Evolutionary conservation across 768 basidiomycete genomes (phyloP).

Genomic region (Auricularia sp.): DNA sequence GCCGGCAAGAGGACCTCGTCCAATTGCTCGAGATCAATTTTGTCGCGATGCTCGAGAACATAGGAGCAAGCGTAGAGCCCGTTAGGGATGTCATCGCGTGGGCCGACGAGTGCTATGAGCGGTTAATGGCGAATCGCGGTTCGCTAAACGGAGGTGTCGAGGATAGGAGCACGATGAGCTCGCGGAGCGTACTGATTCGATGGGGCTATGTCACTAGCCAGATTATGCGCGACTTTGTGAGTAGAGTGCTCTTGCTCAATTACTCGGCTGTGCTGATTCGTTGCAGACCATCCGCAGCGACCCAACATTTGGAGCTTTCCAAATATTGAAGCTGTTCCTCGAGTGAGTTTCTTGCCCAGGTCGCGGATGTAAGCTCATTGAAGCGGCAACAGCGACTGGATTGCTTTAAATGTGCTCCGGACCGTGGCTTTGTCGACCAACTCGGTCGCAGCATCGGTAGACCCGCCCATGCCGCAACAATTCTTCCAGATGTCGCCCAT

Average conservation of each 20-base stretch:
- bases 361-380: constrained; percentile 11
- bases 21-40: constrained; percentile 82
- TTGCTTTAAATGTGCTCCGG: constrained; percentile 78
- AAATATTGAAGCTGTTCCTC: constrained; percentile 82
- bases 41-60: constrained; percentile 59
- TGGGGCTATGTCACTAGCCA: constrained; percentile 92
- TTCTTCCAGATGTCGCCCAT: constrained; percentile 83
- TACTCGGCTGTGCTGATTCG: background rate
- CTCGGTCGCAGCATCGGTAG: constrained; percentile 84
- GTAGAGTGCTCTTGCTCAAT: constrained; percentile 15
- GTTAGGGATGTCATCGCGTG: constrained; percentile 82
- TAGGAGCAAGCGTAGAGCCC: constrained; percentile 64
- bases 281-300: constrained; percentile 80
- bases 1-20: constrained; percentile 79
- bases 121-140: constrained; percentile 63
- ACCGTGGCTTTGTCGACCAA: constrained; percentile 83
- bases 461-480: constrained; percentile 84
- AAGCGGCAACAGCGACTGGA: constrained; percentile 62
- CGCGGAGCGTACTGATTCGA: constrained; percentile 76
- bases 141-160: constrained; percentile 42
- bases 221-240: constrained; percentile 82
- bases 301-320: constrained; percentile 86
- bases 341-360: constrained; percentile 45
- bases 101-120: constrained; percentile 85
- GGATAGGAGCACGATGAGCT: constrained; percentile 74